These are phyloP conservation scores for Ceratobasidium sp. DNA, from an alignment of 1,284 basidiomycete species.

Conservation along the genomic window DNA sequence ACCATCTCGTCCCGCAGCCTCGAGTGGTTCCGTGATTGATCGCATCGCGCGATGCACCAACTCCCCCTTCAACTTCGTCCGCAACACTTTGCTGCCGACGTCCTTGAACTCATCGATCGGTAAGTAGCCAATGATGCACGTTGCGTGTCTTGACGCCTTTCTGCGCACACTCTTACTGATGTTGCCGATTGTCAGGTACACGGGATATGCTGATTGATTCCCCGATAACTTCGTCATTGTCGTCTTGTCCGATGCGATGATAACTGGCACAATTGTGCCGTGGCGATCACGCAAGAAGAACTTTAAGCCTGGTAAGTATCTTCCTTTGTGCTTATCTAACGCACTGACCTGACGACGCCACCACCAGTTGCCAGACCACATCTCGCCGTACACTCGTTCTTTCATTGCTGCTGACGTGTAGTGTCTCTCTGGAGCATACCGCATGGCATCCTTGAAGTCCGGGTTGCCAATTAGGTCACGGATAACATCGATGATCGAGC, in stretches of 20 bases:
- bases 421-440: too few species aligned
- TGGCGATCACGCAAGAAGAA: neutral
- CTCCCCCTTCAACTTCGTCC: constrained; percentile 4
- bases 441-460: too few species aligned
- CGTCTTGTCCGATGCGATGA: constrained; percentile 45
- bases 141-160: constrained; percentile 14
- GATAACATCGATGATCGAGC: too few species aligned
- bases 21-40: constrained; percentile 48
- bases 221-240: constrained; percentile 37
- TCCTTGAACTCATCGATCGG: constrained; percentile 32
- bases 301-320: too few species aligned
- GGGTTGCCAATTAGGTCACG: too few species aligned
- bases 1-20: constrained; percentile 39
- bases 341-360: too few species aligned
- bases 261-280: constrained; percentile 40
- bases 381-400: too few species aligned
- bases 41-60: constrained; percentile 50
- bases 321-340: too few species aligned
- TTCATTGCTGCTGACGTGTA: too few species aligned
- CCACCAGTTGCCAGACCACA: too few species aligned
- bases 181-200: constrained; percentile 48
- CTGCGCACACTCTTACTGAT: constrained; percentile 38
- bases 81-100: neutral
- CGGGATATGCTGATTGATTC: constrained; percentile 40
- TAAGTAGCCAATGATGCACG: constrained; percentile 45